These are phyloP conservation scores for Echinosophora koreensis DNA, from an alignment of 306 rosid species.

Conservation along the genomic window DNA sequence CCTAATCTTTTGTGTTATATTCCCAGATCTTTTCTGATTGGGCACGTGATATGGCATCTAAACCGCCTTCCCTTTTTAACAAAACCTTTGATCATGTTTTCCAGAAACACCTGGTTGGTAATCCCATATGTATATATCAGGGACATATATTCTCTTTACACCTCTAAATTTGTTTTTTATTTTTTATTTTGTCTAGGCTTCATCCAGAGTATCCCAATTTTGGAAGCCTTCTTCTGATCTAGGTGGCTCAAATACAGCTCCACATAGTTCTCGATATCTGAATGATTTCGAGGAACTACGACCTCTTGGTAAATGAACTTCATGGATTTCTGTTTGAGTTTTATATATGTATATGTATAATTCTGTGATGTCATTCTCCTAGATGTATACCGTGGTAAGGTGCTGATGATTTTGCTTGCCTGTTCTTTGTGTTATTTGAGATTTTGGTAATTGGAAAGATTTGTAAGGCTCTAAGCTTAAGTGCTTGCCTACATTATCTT, in stretches of 20 bases:
- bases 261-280: constrained; percentile 82
- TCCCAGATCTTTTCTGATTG: constrained; percentile 77
- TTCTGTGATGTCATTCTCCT: constrained; percentile 27
- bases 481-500: constrained; percentile 1
- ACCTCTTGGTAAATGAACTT: constrained; percentile 76
- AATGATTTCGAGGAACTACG: constrained; percentile 95
- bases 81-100: constrained; percentile 71
- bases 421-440: constrained; percentile 32
- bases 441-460: constrained; percentile 4
- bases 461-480: not conserved
- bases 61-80: constrained; percentile 69
- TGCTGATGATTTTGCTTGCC: constrained; percentile 26
- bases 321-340: constrained; percentile 32
- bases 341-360: constrained; percentile 14
- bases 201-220: constrained; percentile 72
- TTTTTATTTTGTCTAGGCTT: constrained; percentile 61
- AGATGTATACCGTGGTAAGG: constrained; percentile 33
- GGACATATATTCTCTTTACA: constrained; percentile 29
- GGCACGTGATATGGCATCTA: constrained; percentile 79
- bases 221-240: constrained; percentile 77
- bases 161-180: constrained; percentile 25
- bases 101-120: constrained; percentile 70
- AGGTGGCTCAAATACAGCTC: constrained; percentile 67
- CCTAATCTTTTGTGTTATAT: constrained; percentile 54
- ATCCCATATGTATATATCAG: constrained; percentile 14